These are phyloP conservation scores for Daedaleopsis nitida DNA, from an alignment of 768 basidiomycete species.

Conservation along the genomic window DNA sequence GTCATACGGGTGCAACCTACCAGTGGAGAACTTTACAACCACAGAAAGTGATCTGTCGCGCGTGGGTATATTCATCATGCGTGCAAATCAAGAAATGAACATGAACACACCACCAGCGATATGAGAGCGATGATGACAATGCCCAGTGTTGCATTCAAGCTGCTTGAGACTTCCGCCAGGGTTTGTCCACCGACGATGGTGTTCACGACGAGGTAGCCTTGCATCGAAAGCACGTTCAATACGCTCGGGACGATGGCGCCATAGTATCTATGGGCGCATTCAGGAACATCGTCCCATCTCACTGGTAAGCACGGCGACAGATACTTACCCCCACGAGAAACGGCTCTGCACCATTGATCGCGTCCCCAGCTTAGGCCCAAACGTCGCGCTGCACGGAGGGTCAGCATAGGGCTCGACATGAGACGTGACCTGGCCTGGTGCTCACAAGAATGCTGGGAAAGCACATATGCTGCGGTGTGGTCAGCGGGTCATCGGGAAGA, in stretches of 20 bases:
- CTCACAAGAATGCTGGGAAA: constrained; percentile 43
- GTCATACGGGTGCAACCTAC: constrained; percentile 16
- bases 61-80: not conserved
- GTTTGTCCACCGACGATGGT: constrained; percentile 52
- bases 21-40: constrained; percentile 37
- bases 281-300: too few relatives aligned
- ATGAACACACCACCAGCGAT: constrained; percentile 33
- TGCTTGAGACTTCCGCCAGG: constrained; percentile 39
- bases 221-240: constrained; percentile 45
- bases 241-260: constrained; percentile 40
- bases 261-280: constrained; percentile 37
- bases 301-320: too few relatives aligned
- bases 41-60: constrained; percentile 34
- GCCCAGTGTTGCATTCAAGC: constrained; percentile 34
- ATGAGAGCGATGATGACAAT: constrained; percentile 46
- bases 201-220: constrained; percentile 51
- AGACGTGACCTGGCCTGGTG: not conserved
- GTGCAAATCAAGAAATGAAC: not conserved
- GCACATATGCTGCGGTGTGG: constrained; percentile 31
- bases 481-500: too few relatives aligned
- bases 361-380: constrained; percentile 56
- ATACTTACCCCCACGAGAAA: constrained; percentile 48
- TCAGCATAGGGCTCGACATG: not conserved
- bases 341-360: constrained; percentile 58
- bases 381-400: constrained; percentile 39